Evolutionary conservation across 768 basidiomycete species (phyloP), one percentile per base, ranked within the genome.

Genomic region (Xerocomellus intermedius): DNA sequence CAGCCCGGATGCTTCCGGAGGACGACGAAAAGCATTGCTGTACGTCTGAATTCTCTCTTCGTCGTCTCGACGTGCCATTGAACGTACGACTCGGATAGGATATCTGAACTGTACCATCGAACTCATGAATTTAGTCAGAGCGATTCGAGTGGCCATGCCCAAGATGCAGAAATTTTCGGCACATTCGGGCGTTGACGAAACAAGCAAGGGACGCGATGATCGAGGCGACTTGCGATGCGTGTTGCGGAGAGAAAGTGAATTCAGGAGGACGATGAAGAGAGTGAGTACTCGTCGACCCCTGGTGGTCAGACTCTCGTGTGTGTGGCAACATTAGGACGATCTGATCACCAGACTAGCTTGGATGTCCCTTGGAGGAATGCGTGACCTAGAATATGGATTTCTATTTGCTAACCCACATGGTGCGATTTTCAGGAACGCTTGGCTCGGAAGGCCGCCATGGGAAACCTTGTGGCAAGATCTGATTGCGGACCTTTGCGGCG

Each of bases 141-240:
- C 8, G 14, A 39, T 41, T 30, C 24, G 32, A 28, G 24, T 5
- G 9, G 16, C 30, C 8, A 50, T 50, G 22, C 44, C 35, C 44
- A 39, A 45, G 41, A 61, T 50, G 58, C 32, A 48, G 30, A 13
- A 21, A 2, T 43, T 55, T 28, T 50, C 32, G 52, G 44, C 17
- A 4, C 17, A 32, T 17, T 60, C 41, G 17, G 44, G 24, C 41
- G 26, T 32, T 50, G 43, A 52, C 19, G 38, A 55, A 48, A 30
- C 50, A 59, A 24, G 47, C n/a, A 0, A 54, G 38, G 38, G 44
- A 47, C 17, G 10, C 17, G 33, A 33, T 38, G 32, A 28, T 44
- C 6, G 35, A 35, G 16, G 4, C 0, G 47, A 21, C 16, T 17
- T 12, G n/a, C n/a, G n/a, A n/a, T 55, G 35, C 39, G 30, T 8